Evolutionary conservation across 768 basidiomycete species (phyloP).

Genomic region (Floccularia luteovirens): DNA sequence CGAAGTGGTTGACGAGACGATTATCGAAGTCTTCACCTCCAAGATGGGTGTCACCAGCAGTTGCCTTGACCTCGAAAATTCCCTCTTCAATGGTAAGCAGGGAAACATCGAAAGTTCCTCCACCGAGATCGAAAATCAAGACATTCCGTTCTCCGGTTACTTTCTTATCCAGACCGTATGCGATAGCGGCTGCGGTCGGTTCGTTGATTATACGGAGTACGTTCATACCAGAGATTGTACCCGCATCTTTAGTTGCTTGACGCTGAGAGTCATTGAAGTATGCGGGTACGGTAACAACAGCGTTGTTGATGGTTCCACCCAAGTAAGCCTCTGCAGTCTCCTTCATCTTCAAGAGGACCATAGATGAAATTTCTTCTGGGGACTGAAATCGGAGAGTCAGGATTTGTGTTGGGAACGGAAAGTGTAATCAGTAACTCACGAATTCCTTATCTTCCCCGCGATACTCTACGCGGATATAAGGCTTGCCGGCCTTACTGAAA

Average conservation of each 20-base stretch:
- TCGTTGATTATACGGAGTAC: conserved; percentile 99
- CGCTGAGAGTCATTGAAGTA: conserved; percentile 99
- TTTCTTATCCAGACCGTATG: conserved; percentile 98
- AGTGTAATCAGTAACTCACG: conserved; percentile 35
- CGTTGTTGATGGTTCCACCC: conserved; percentile 75
- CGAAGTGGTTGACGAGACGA: conserved; percentile 94
- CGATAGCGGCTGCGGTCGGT: conserved; percentile 96
- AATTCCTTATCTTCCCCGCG: conserved; percentile 93
- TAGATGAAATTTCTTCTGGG: conserved; percentile 96
- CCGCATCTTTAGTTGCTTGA: conserved; percentile 97
- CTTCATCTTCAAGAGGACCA: conserved; percentile 98
- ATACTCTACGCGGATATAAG: conserved; percentile 85
- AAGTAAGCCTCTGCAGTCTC: conserved; percentile 97
- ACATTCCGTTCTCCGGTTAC: conserved; percentile 87
- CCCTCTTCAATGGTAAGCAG: conserved; percentile 95
- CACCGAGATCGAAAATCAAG: conserved; percentile 96
- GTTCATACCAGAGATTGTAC: conserved; percentile 88
- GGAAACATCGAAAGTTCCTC: conserved; percentile 98
- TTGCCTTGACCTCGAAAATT: conserved; percentile 98
- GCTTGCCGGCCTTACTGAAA: conserved; percentile 81
- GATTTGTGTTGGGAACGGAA: conserved; percentile 1
- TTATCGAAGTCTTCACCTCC: conserved; percentile 99
- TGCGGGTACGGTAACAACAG: conserved; percentile 93
- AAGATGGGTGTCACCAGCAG: conserved; percentile 96
- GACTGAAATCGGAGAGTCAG: conserved; percentile 42